Base-by-base conservation (phyloP, 2,329 filamentous ascomycete species). In the Sclerotinia sclerotiorum region DNA sequence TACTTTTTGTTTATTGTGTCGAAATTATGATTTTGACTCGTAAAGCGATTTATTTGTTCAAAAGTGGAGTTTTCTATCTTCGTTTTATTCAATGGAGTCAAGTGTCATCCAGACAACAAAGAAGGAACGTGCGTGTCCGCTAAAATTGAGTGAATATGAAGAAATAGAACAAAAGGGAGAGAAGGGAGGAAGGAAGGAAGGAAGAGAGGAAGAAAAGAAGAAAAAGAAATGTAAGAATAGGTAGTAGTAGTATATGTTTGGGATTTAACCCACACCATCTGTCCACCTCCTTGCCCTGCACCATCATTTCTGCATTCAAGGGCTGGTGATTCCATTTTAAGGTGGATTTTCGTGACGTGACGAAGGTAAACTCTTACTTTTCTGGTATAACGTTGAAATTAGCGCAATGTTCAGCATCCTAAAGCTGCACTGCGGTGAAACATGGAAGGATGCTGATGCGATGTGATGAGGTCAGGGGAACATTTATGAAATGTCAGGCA, bases 381-480 rank as follows among this genome's bases (percentile, higher is more conserved):
- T 51, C n/a, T 13, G 27, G 29, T 35, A 63, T 42, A 52, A 51
- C 32, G 60, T 51, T 19, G n/a, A 6, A 2, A 19, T 62, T 62
- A 39, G 32, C 21, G 29, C 29, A 39, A 4, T 32, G 32, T 17
- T n/a, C 15, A 39, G 29, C 21, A 24, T 21, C 32, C 60, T 63
- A 19, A 49, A 15, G 7, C n/a, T 63, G 32, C 32, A 17, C 7
- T 21, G 48, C 32, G 11, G 5, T 39, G 15, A 27, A 27, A 51
- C 15, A 2, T 27, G 17, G 3, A 13, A 35, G 46, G 58, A 35
- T 48, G 44, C 13, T 61, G 58, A 49, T 49, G 29, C 46, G n/a
- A 35, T 32, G 15, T 62, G 60, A 63, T 63, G 15, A 63, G 46
- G 32, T 63, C 60, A 63, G 60, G 60, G 60, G 46, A 57, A 27